Conservation (phyloP, 768 basidiomycete genomes). For the Myochromella boudieri region DNA sequence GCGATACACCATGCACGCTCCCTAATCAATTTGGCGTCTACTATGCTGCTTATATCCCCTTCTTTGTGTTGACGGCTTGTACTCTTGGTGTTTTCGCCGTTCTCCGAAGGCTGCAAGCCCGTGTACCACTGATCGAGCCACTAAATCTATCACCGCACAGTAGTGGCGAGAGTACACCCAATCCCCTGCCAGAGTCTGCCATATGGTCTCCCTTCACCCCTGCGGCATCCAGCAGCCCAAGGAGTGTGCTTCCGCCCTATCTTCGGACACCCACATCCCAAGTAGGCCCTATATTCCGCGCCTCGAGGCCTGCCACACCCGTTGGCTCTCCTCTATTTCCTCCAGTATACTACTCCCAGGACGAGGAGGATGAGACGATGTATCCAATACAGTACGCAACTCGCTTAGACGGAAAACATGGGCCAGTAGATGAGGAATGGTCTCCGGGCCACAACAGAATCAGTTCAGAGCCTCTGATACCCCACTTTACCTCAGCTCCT, state of each 20-base stretch:
- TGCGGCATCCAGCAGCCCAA: conserved; percentile 37
- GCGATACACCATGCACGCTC: conserved; percentile 73
- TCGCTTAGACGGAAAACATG: conserved; percentile 33
- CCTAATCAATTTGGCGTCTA: conserved; percentile 70
- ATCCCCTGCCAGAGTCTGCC: conserved; percentile 33
- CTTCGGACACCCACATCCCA: conserved; percentile 38
- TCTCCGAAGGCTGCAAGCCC: conserved; percentile 37
- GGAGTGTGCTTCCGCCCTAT: conserved; percentile 32
- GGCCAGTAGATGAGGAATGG: conserved; percentile 38
- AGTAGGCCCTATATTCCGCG: conserved; percentile 38
- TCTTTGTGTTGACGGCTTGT: conserved; percentile 38
- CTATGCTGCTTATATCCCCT: conserved; percentile 61
- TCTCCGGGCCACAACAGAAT: conserved; percentile 22
- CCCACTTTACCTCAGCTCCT: conserved; percentile 40
- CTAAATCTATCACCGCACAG: conserved; percentile 30
- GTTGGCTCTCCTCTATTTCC: conserved; percentile 35
- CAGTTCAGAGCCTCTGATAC: conserved; percentile 16
- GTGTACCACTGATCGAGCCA: conserved; percentile 25
- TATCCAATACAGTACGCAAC: conserved; percentile 49
- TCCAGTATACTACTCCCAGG: conserved; percentile 31
- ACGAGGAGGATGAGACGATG: conserved; percentile 52
- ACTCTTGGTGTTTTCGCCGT: conserved; percentile 48
- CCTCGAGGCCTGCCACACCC: conserved; percentile 43
- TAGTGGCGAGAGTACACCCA: conserved; percentile 23
- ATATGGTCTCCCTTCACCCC: conserved; percentile 44